These are phyloP conservation scores for Teunomyces panamensis DNA, from an alignment of 805 yeast species.

Conservation along the genomic window DNA sequence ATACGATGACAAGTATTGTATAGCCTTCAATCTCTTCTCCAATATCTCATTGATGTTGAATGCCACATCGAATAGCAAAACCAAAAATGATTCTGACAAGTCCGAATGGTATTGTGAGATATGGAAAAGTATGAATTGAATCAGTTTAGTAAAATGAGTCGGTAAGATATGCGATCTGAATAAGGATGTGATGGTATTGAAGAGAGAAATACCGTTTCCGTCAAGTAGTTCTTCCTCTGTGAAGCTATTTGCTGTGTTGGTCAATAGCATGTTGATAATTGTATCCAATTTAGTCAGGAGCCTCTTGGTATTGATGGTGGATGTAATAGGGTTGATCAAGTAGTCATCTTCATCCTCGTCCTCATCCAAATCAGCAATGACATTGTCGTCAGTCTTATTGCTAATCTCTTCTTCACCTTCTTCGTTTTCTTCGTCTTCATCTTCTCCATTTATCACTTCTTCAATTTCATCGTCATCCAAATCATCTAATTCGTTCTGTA, in stretches of 20 bases:
- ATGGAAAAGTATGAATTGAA: conserved; percentile 81
- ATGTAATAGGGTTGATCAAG: conserved; percentile 36
- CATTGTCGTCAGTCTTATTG: conserved; percentile 30
- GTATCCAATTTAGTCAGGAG: conserved; percentile 71
- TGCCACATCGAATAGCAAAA: conserved; percentile 77
- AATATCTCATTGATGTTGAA: conserved; percentile 65
- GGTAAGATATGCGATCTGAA: conserved; percentile 84
- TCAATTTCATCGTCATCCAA: conserved; percentile 67
- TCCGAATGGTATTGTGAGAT: conserved; percentile 80
- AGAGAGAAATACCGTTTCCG: conserved; percentile 66
- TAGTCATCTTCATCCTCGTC: conserved; percentile 44
- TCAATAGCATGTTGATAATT: conserved; percentile 57
- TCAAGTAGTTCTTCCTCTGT: conserved; percentile 49
- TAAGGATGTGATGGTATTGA: conserved; percentile 68
- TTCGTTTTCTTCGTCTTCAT: conserved; percentile 35
- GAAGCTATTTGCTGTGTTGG: conserved; percentile 47
- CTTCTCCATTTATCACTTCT: conserved; percentile 43
- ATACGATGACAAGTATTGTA: conserved; percentile 89
- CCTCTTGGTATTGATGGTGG: conserved; percentile 47
- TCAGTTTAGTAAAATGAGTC: conserved; percentile 85
- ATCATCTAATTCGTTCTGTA: conserved; percentile 85
- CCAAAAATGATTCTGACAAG: conserved; percentile 80
- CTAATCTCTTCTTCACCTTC: conserved; percentile 25
- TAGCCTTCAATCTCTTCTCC: conserved; percentile 79
- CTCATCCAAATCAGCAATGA: conserved; percentile 24